Conservation (phyloP, 2,329 filamentous ascomycete species). For the Talaromyces pinophilus region DNA sequence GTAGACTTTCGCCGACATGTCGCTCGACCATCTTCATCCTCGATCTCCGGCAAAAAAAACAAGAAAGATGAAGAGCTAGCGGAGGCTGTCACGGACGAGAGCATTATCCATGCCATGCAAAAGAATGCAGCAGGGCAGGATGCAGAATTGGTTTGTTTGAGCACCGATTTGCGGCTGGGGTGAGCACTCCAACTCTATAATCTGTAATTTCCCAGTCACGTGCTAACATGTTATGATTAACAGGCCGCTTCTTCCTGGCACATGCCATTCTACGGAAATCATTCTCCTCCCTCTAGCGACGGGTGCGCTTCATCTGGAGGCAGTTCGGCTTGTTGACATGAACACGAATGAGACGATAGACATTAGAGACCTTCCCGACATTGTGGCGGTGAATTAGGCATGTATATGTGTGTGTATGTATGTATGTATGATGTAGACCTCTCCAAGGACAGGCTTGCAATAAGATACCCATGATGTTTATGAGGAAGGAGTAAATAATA, state of each 20-base stretch:
- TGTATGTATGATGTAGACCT: conserved; percentile 12
- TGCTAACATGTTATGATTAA: background rate
- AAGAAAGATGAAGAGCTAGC: conserved; percentile 43
- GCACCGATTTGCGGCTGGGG: conserved; percentile 60
- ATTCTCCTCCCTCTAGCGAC: conserved; percentile 55
- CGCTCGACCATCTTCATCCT: conserved; percentile 50
- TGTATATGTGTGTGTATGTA: conserved; percentile 23
- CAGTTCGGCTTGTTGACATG: conserved; percentile 57
- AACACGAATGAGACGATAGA: conserved; percentile 58
- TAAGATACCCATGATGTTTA: conserved; percentile 8
- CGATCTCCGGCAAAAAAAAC: conserved; percentile 36
- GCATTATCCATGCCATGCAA: conserved; percentile 57
- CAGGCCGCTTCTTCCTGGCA: conserved; percentile 56
- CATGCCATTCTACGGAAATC: conserved; percentile 59
- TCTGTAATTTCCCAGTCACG: background rate
- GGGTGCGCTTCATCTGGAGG: conserved; percentile 56
- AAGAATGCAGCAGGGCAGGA: conserved; percentile 52
- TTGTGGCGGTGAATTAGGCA: conserved; percentile 42
- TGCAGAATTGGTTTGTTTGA: conserved; percentile 57
- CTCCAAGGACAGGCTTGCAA: conserved; percentile 1
- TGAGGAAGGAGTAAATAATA: background rate
- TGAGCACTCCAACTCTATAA: conserved; percentile 37
- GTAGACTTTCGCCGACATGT: conserved; percentile 45
- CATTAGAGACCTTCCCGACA: conserved; percentile 58
- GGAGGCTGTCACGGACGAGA: conserved; percentile 59